Evolutionary conservation across 768 basidiomycete species (phyloP).

Genomic region (Hypsizygus marmoreus): DNA sequence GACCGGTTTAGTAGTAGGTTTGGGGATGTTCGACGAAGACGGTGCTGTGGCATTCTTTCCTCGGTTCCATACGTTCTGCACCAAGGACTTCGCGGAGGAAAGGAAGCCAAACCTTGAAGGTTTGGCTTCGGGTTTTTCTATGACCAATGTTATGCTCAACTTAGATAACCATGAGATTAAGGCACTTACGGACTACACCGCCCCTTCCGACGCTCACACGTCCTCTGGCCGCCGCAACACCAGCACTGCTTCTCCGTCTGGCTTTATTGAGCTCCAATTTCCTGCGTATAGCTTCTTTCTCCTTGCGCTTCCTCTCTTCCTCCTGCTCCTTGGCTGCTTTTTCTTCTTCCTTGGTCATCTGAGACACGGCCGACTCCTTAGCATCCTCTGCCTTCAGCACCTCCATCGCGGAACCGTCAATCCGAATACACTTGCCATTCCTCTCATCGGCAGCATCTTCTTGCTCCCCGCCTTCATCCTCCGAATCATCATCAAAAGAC

Average conservation of each 20-base stretch:
- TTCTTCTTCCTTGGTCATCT: slow-evolving; percentile 34
- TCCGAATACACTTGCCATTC: slow-evolving; percentile 31
- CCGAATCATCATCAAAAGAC: slow-evolving; percentile 54
- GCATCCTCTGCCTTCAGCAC: slow-evolving; percentile 1
- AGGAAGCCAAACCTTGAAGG: slow-evolving; percentile 71
- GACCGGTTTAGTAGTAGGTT: slow-evolving; percentile 20
- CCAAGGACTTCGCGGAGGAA: slow-evolving; percentile 68
- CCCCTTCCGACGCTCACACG: slow-evolving; percentile 42
- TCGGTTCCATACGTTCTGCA: slow-evolving; percentile 74
- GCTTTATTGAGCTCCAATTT: slow-evolving; percentile 70
- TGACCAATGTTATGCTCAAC: slow-evolving; percentile 9
- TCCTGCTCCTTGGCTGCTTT: slow-evolving; percentile 43
- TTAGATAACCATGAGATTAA: slow-evolving; percentile 1
- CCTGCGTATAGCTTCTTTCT: slow-evolving; percentile 59
- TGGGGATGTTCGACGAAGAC: slow-evolving; percentile 26
- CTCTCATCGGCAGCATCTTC: slow-evolving; percentile 39
- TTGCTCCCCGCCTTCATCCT: slow-evolving; percentile 31
- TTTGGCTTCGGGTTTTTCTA: slow-evolving; percentile 46
- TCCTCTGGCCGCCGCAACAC: slow-evolving; percentile 36
- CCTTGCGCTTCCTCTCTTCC: slow-evolving; percentile 48
- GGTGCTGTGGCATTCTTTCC: slow-evolving; percentile 37
- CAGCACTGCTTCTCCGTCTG: slow-evolving; percentile 69
- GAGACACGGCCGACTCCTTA: slow-evolving; percentile 28
- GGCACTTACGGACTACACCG: slow-evolving; percentile 41
- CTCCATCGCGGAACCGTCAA: slow-evolving; percentile 5